Percentiles rank a stretch among this genome's conserved stretches.
These are phyloP conservation scores for Clohesyomyces aquaticus DNA, from an alignment of 495 filamentous ascomycete species.

Conservation along the genomic window DNA sequence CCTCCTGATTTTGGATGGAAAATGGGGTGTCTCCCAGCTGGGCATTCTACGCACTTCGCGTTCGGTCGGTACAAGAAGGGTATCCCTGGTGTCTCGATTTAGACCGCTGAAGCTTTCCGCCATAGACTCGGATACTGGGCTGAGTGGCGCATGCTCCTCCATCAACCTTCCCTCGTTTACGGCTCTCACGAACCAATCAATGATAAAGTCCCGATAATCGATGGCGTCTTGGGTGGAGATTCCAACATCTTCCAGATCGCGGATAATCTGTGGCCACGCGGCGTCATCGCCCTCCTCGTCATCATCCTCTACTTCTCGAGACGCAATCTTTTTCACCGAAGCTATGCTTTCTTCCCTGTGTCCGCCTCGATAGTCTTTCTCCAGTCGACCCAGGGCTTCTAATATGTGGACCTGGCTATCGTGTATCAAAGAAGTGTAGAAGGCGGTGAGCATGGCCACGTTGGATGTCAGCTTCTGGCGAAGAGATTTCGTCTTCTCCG, in stretches of 20 bases:
- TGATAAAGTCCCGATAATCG: conserved; percentile 35
- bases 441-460: conserved; percentile 36
- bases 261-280: conserved; percentile 33
- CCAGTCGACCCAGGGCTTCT: conserved; percentile 27
- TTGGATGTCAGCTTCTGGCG: conserved; percentile 29
- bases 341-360: conserved; percentile 24
- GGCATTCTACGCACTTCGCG: conserved; percentile 3
- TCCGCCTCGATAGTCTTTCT: conserved; percentile 28
- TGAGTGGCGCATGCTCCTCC: conserved; percentile 19
- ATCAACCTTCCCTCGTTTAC: conserved; percentile 34
- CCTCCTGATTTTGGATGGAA: not conserved
- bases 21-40: conserved; percentile 3
- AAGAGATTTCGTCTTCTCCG: conserved; percentile 14
- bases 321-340: conserved; percentile 15
- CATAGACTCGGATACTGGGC: not conserved
- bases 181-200: conserved; percentile 36
- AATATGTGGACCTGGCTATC: conserved; percentile 28
- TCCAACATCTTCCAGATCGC: conserved; percentile 39
- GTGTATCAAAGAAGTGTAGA: conserved; percentile 32
- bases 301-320: not conserved
- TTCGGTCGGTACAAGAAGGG: not conserved
- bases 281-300: conserved; percentile 30
- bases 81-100: not conserved
- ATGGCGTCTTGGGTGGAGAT: conserved; percentile 20
- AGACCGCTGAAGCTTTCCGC: not conserved